phyloP scores from a whole-genome alignment of 805 yeast species.

The Cephaloascus albidus region DNA sequence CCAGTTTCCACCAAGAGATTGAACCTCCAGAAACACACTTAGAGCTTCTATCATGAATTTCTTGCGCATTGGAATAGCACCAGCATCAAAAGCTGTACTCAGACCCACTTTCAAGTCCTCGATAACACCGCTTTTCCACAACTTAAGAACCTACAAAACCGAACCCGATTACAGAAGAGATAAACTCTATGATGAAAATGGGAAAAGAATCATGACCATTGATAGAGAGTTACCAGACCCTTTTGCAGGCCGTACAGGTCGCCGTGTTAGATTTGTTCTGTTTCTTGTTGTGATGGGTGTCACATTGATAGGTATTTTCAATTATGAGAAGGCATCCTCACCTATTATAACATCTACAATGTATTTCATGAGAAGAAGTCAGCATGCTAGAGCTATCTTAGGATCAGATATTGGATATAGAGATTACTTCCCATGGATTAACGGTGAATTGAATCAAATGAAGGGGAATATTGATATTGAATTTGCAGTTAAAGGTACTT shows the following conservation, averaged over 20 bases:
- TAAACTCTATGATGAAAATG: conserved; percentile 5
- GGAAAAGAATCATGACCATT: conserved; percentile 44
- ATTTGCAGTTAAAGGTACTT: conserved; percentile 64
- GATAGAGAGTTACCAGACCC: conserved; percentile 83
- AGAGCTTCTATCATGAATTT: no score
- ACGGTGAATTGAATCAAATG: conserved; percentile 77
- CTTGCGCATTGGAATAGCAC: no score
- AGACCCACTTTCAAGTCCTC: no score
- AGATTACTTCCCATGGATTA: conserved; percentile 80
- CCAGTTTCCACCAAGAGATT: no score
- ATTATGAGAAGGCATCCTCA: conserved; percentile 86
- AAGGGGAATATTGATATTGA: conserved; percentile 69
- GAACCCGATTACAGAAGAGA: background rate
- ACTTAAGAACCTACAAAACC: background rate
- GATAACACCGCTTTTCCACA: no score
- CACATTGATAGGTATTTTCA: conserved; percentile 62
- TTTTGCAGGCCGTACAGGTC: conserved; percentile 38
- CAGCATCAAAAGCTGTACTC: no score
- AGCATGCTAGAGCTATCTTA: conserved; percentile 46
- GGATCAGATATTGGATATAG: conserved; percentile 74
- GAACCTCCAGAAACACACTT: no score
- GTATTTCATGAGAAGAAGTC: conserved; percentile 75
- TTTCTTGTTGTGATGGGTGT: conserved; percentile 47
- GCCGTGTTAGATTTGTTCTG: conserved; percentile 38
- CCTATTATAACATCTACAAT: conserved; percentile 84